Base-by-base conservation (phyloP, 495 filamentous ascomycete genomes). In the Penicillium salamii region DNA sequence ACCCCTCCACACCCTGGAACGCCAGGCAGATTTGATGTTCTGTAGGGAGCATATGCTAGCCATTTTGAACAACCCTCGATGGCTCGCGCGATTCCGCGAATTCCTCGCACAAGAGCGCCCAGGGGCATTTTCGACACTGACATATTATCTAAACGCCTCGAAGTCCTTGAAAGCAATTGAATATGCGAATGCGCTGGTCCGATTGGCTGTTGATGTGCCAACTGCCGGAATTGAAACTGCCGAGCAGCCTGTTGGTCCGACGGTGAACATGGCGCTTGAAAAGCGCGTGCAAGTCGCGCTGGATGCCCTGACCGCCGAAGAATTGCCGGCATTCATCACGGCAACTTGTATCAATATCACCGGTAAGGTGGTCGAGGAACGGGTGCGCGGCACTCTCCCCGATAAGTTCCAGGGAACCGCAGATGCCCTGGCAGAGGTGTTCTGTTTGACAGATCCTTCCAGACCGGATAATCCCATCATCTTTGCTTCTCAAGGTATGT, bases 361-460 rank as follows among this genome's bases (percentile, higher is more conserved):
- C 1, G 61, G 61, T 18, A 61, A 57, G 4, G 59, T 70, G n/a
- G 63, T 70, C 2, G 63, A 70, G 44, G 62, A 63, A 44, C 60
- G 62, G 0, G 58, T 70, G 19, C 61, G 65, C 9, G 65, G 63
- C 31, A 67, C 63, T 1, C 53, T 70, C 3, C 65, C 63, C 1
- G 56, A 57, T 0, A 68, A 67, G 46, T 68, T 72, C 79, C 28
- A 72, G 66, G 45, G 79, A 75, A 53, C 84, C 19, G 81, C 83
- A 5, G 85, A 90, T 58, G 85, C 85, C 3, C 58, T 90, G 41
- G 85, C 82, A 1, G 86, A 90, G 59, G 84, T 86, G 1, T 90
- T 90, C 55, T 89, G 86, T 63, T 64, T 90, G 50, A 86, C 85
- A 8, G 88, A 91, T 68, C 87, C 88, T 5, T 83, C 83, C 13